Evolutionary conservation across 129 eudicot genomes (phyloP).

Genomic region (Logfia minima): DNA sequence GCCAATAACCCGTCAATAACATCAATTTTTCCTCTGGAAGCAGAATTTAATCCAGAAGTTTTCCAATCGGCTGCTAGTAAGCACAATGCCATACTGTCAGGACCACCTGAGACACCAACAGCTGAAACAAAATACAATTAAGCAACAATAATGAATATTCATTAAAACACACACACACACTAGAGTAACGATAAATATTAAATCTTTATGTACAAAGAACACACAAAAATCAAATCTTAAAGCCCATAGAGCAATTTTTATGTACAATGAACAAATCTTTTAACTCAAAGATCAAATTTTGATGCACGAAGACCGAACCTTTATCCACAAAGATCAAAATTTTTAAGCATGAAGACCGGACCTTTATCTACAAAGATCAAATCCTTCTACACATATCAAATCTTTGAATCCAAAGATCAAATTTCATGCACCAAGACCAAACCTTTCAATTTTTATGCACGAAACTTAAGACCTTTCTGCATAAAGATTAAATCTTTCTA

Average conservation of each 20-base stretch:
- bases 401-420: background rate
- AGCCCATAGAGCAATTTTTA: too few species aligned
- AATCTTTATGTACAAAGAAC: too few species aligned
- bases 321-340: background rate
- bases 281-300: background rate
- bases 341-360: background rate
- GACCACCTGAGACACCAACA: conserved; percentile 92
- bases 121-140: conserved; percentile 48
- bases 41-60: conserved; percentile 26
- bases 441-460: background rate
- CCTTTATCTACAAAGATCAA: background rate
- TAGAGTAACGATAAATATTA: too few species aligned
- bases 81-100: conserved; percentile 92
- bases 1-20: conserved; percentile 68
- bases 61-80: conserved; percentile 77
- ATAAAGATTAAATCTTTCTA: background rate
- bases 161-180: background rate
- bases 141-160: background rate
- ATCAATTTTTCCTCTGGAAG: conserved; percentile 35
- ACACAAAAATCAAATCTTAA: too few species aligned
- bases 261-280: background rate
- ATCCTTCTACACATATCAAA: background rate
- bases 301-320: background rate
- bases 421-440: background rate
- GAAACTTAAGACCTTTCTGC: background rate